Conservation (phyloP, 2,329 filamentous ascomycete genomes). For the Talaromyces sp. region DNA sequence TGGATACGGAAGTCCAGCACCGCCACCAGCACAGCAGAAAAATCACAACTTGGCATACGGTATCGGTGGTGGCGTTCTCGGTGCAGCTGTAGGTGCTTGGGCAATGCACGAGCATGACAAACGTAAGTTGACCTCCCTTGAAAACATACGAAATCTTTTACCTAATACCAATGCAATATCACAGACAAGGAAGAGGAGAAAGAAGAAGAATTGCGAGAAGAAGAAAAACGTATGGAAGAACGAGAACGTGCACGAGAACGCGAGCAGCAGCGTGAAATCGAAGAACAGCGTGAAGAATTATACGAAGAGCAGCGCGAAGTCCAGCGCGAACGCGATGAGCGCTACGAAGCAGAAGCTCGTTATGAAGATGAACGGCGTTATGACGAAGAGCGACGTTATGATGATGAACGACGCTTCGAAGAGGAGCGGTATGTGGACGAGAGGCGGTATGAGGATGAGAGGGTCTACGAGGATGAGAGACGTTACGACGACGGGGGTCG, state of each 20-base stretch:
- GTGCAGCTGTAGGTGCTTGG: constrained; percentile 10
- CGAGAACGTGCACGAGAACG: constrained; percentile 4
- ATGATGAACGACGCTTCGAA: constrained; percentile 1
- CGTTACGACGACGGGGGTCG: not conserved
- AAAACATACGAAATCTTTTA: not conserved
- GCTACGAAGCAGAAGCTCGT: not conserved
- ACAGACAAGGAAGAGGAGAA: constrained; percentile 12
- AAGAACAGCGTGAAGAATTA: constrained; percentile 3
- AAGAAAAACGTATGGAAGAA: not conserved
- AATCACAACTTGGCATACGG: constrained; percentile 9
- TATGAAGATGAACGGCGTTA: constrained; percentile 11
- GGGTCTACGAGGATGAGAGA: not conserved
- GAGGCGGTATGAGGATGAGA: not conserved
- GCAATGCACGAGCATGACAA: constrained; percentile 14
- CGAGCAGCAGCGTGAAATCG: constrained; percentile 1
- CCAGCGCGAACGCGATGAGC: constrained; percentile 3
- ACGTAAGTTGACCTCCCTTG: not conserved
- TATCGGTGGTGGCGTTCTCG: constrained; percentile 9
- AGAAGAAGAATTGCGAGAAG: constrained; percentile 11
- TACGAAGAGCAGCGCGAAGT: constrained; percentile 9
- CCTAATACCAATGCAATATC: not conserved
- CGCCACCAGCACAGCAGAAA: constrained; percentile 3
- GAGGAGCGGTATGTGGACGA: not conserved
- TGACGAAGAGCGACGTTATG: constrained; percentile 4
- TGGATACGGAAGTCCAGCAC: constrained; percentile 5